Percentiles rank a stretch among this genome's conserved stretches.
Evolutionary conservation across 164 flowering plant species (phyloP).

Genomic region (Akebia trifoliata): DNA sequence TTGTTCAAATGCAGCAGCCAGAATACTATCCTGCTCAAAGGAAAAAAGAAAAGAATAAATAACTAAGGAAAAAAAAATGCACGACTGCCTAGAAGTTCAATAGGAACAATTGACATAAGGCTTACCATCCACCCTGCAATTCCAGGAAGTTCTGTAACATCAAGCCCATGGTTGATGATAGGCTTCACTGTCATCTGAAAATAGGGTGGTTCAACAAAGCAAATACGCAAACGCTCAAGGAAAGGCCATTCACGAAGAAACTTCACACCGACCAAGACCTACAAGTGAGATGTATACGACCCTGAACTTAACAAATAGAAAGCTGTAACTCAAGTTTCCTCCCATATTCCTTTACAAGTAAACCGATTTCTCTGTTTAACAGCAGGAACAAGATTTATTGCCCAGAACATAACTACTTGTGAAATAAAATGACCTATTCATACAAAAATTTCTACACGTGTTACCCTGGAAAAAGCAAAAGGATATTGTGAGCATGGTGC

Average conservation of each 20-base stretch:
- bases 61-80: too few species aligned
- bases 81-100: too few species aligned
- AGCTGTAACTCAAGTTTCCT: not conserved
- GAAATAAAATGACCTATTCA: too few species aligned
- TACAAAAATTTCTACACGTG: too few species aligned
- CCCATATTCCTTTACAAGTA: not conserved
- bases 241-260: conserved; percentile 82
- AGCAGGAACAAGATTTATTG: too few species aligned
- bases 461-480: too few species aligned
- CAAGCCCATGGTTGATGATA: conserved; percentile 70
- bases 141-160: conserved; percentile 97
- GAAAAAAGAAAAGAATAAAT: conserved; percentile 6
- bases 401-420: too few species aligned
- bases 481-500: too few species aligned
- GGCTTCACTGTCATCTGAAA: conserved; percentile 98
- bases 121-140: conserved; percentile 97
- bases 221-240: conserved; percentile 74
- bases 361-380: not conserved
- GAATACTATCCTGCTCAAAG: conserved; percentile 70
- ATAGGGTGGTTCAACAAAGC: conserved; percentile 95
- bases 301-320: not conserved
- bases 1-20: conserved; percentile 84
- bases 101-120: too few species aligned
- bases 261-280: conserved; percentile 92
- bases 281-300: conserved; percentile 3